Base-by-base conservation (phyloP, 352 stramenopile genomes). In the Pythium brachiatum region DNA sequence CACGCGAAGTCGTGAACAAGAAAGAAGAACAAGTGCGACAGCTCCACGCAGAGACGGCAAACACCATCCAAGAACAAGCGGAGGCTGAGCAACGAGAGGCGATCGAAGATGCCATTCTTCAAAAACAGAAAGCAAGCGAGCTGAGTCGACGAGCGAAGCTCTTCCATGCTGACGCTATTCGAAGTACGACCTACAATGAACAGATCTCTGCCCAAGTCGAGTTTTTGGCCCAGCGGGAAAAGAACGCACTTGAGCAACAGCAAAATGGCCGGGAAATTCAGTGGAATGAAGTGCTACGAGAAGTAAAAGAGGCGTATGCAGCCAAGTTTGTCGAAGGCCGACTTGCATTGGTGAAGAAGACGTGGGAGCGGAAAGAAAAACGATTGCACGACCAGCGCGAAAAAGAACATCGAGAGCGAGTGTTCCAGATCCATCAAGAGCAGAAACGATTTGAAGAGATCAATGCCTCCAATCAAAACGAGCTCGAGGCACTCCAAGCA, bases 161-260 rank as follows among this genome's bases (percentile, higher is more conserved):
- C 4, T 78, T 89, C 13, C 73, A 82, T 31, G 64, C 73, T 0
- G 79, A 91, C 8, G 82, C 76, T 1, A 83, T 86, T 50, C 72
- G 82, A 4, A 57, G 76, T 1, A 83, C 79, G 7, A 89, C 81
- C 0, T 93, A 93, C 68, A 90, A 89, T 38, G 78, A 89, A 34
- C 69, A 64, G 55, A 48, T 92, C 0, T 82, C 79, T 6, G 72
- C 77, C 3, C 78, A 92, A 27, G 75, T 93, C 23, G 84, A 93
- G 13, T 84, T 89, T 21, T 75, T 85, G 34, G 79, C 86, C 5
- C 70, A 88, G 38, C 74, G 84, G 0, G 72, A 72, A 20, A 31
- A 74, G 0, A 83, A 81, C 16, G 54, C 66, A 11, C 20, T 79
- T 0, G 58, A 51, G 20, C 68, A 83, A n/a, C 51, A 38, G 7